phyloP scores from a whole-genome alignment of 2,329 filamentous ascomycete genomes.

The Harringtonia aguacate region DNA sequence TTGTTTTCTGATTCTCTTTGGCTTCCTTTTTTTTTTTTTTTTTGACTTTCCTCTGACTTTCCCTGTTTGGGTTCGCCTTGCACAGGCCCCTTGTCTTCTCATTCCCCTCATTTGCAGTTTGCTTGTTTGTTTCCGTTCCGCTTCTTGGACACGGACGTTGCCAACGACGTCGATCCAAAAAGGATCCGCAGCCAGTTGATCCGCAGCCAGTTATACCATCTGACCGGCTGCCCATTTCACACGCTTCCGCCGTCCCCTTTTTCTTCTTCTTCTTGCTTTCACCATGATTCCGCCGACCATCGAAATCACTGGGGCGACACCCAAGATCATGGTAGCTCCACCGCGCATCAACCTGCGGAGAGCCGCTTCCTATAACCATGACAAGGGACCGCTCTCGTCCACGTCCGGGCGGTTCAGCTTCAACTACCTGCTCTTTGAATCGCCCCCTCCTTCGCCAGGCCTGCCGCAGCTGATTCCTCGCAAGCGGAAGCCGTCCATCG shows the following conservation, averaged over 20 bases:
- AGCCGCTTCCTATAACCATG: constrained; percentile 45
- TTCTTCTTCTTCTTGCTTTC: background rate
- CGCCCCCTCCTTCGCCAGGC: constrained; percentile 58
- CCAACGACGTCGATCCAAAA: too few species aligned
- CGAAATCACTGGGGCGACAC: constrained; percentile 30
- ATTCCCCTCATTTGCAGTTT: background rate
- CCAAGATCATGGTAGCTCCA: constrained; percentile 41
- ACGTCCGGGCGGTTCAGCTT: constrained; percentile 55
- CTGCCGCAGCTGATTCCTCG: constrained; percentile 55
- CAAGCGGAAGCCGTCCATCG: constrained; percentile 48
- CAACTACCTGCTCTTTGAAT: constrained; percentile 55
- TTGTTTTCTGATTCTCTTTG: too few species aligned
- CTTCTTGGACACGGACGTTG: too few species aligned
- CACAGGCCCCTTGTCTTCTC: background rate
- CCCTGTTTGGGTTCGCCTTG: background rate
- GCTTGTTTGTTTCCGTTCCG: background rate
- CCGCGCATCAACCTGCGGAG: constrained; percentile 49
- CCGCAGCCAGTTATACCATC: too few species aligned
- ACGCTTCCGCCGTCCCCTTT: background rate
- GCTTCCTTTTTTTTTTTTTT: constrained; percentile 2
- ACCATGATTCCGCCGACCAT: constrained; percentile 33
- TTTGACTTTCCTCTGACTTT: constrained; percentile 2
- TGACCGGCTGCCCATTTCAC: too few species aligned
- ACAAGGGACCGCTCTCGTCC: constrained; percentile 44
- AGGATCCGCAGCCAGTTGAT: too few species aligned